Conservation (phyloP, 2,329 filamentous ascomycete genomes). For the Fusarium clavum region DNA sequence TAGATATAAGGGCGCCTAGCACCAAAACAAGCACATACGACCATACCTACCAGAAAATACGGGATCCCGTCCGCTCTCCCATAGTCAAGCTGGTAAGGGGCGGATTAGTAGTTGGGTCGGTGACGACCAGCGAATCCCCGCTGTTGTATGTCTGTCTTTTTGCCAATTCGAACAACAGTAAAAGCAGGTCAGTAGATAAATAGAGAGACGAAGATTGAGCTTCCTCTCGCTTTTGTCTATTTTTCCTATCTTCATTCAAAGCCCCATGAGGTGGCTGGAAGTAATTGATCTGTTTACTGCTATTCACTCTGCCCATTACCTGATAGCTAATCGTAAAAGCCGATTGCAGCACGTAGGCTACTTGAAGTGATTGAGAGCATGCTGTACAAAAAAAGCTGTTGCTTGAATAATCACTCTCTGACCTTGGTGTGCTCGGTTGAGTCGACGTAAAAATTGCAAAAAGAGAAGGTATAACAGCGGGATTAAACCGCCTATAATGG, state of each 20-base stretch:
- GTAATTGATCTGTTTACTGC: too few species aligned
- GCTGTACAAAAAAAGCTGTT: background rate
- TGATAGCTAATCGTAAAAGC: too few species aligned
- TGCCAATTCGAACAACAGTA: background rate
- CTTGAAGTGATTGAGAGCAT: too few species aligned
- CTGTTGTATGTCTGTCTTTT: background rate
- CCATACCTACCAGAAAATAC: background rate
- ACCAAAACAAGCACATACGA: background rate
- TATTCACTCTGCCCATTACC: too few species aligned
- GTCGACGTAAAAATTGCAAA: background rate
- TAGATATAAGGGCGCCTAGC: rapidly evolving
- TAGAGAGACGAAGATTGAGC: too few species aligned
- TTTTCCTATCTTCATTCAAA: too few species aligned
- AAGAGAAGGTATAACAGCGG: background rate
- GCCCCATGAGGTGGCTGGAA: too few species aligned
- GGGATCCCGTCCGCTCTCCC: too few species aligned
- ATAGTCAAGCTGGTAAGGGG: too few species aligned
- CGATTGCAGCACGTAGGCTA: too few species aligned
- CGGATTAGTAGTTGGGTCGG: too few species aligned
- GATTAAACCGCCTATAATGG: constrained; percentile 5
- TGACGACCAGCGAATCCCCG: background rate
- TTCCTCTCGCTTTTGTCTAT: too few species aligned
- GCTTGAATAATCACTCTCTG: background rate
- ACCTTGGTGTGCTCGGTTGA: rapidly evolving
- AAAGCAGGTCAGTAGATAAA: background rate